These are phyloP conservation scores for Cytospora schulzeri DNA, from an alignment of 2,329 filamentous ascomycete genomes.

Conservation along the genomic window DNA sequence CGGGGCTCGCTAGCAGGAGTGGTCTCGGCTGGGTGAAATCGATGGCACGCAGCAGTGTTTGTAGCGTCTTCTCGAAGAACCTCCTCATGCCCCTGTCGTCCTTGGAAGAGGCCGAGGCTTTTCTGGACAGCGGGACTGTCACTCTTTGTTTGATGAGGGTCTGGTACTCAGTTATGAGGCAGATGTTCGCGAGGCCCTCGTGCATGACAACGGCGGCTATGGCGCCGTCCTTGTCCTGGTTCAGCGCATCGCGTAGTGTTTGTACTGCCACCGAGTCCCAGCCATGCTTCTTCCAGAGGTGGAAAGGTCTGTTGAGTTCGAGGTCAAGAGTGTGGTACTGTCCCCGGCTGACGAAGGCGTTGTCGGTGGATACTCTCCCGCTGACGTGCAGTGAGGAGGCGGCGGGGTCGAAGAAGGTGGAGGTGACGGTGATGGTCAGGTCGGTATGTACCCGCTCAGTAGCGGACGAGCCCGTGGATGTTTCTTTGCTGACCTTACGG, in stretches of 20 bases:
- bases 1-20: constrained; percentile 83
- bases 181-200: constrained; percentile 82
- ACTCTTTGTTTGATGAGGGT: constrained; percentile 73
- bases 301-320: constrained; percentile 85
- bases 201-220: constrained; percentile 93
- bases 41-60: constrained; percentile 75
- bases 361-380: constrained; percentile 56
- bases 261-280: constrained; percentile 91
- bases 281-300: constrained; percentile 77
- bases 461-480: constrained; percentile 48
- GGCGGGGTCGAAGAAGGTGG: constrained; percentile 60
- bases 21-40: constrained; percentile 73
- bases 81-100: constrained; percentile 71
- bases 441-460: constrained; percentile 59
- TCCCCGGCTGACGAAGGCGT: constrained; percentile 54
- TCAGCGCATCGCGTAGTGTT: constrained; percentile 76
- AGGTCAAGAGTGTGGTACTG: constrained; percentile 71
- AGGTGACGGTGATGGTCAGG: constrained; percentile 58
- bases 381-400: constrained; percentile 59
- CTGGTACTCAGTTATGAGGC: constrained; percentile 77
- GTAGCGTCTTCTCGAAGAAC: constrained; percentile 78
- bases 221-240: constrained; percentile 77
- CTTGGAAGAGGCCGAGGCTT: constrained; percentile 64
- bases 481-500: constrained; percentile 55
- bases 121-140: constrained; percentile 67